These are phyloP conservation scores for Orbilia brochopaga DNA, from an alignment of 2,329 filamentous ascomycete genomes.

Conservation along the genomic window DNA sequence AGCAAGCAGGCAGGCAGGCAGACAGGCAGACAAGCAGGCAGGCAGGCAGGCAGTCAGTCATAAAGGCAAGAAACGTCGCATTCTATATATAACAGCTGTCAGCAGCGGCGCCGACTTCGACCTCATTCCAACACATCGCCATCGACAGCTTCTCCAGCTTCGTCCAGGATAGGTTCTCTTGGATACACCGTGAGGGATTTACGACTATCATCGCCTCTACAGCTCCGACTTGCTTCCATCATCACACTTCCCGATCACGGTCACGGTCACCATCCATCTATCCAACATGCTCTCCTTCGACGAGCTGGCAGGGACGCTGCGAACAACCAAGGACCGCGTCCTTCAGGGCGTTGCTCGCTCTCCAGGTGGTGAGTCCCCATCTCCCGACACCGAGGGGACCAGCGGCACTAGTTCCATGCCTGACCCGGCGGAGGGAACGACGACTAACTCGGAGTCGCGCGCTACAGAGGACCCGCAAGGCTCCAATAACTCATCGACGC, in stretches of 20 bases:
- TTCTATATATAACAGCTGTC: too few relatives aligned
- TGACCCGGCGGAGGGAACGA: constrained; percentile 9
- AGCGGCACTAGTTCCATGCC: background rate
- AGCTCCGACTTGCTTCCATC: background rate
- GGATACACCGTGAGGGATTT: background rate
- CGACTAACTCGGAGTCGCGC: constrained; percentile 23
- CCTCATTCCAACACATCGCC: constrained; percentile 18
- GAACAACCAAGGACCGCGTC: constrained; percentile 44
- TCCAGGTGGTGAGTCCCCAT: constrained; percentile 39
- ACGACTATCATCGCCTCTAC: background rate
- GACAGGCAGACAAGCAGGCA: background rate
- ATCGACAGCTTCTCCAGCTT: background rate
- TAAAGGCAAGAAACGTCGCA: background rate
- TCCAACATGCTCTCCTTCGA: constrained; percentile 43
- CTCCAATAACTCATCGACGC: background rate
- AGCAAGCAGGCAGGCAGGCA: too few relatives aligned
- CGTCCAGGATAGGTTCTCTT: background rate
- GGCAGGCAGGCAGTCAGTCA: background rate
- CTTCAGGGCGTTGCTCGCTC: constrained; percentile 44
- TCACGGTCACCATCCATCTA: background rate
- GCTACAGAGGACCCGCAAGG: constrained; percentile 29
- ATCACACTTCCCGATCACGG: background rate
- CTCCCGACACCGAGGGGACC: constrained; percentile 18
- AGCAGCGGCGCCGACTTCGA: background rate
- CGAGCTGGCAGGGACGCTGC: constrained; percentile 41